These are phyloP conservation scores for Carallia brachiata DNA, from an alignment of 345 rosid genomes.

Conservation along the genomic window DNA sequence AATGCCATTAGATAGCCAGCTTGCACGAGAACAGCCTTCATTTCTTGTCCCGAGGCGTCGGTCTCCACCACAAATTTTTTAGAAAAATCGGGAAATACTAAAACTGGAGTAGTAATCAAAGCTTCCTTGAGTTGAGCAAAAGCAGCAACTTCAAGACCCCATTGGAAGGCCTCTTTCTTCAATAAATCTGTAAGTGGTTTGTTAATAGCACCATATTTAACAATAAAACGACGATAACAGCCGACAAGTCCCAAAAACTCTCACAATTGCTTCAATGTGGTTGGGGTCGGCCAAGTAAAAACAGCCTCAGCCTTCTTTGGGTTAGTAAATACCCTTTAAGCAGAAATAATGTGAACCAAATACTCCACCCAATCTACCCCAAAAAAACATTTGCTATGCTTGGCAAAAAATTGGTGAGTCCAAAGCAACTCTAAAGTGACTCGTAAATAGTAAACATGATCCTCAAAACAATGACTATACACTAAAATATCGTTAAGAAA, in stretches of 20 bases:
- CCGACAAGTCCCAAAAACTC: not conserved
- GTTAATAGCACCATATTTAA: not conserved
- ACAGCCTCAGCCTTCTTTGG: not conserved
- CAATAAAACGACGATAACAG: not conserved
- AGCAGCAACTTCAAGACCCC: not conserved
- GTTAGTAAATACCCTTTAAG: no score
- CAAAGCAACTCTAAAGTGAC: not conserved
- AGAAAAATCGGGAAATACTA: not conserved
- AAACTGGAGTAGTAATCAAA: not conserved
- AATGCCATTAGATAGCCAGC: not conserved
- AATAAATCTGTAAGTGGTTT: not conserved
- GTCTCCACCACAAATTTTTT: not conserved
- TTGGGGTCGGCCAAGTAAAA: not conserved
- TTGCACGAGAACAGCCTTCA: not conserved
- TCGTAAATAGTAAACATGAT: not conserved
- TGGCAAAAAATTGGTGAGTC: not conserved
- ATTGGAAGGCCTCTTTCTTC: not conserved
- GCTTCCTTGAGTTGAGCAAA: not conserved
- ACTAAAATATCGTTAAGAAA: no score
- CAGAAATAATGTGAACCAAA: not conserved
- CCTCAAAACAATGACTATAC: no score
- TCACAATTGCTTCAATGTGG: fast-evolving
- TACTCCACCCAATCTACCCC: not conserved
- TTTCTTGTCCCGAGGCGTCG: not conserved
- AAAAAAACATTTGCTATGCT: not conserved